Conservation (phyloP, 2,329 filamentous ascomycete genomes). For the Sporothrix pallida region DNA sequence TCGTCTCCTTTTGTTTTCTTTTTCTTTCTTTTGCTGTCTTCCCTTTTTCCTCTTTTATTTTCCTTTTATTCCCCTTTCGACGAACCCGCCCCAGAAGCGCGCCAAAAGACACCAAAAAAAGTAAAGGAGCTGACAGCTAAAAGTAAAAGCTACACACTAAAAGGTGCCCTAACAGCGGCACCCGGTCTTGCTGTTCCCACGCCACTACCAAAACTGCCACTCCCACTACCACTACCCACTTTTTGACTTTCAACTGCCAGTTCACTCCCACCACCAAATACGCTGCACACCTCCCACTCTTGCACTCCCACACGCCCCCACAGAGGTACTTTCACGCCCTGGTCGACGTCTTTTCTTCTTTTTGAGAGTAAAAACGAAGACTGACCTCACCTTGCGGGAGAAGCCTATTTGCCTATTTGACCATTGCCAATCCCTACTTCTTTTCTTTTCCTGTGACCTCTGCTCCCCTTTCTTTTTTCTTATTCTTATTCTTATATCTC, state of each 20-base stretch:
- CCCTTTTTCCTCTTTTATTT: background rate
- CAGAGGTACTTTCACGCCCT: too few species aligned
- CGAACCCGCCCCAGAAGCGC: slow-evolving; percentile 17
- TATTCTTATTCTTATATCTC: background rate
- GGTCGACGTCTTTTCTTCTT: too few species aligned
- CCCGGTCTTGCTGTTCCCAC: background rate
- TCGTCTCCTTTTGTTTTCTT: background rate
- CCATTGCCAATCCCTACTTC: slow-evolving; percentile 44
- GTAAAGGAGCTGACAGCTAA: slow-evolving; percentile 24
- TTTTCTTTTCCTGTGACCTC: background rate
- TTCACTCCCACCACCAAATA: background rate
- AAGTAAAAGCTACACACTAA: background rate
- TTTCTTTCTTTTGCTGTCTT: background rate
- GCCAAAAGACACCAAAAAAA: slow-evolving; percentile 27
- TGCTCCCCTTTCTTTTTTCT: background rate
- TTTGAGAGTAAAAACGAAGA: background rate
- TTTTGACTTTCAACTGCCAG: background rate
- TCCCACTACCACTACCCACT: background rate
- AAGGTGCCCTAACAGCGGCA: background rate
- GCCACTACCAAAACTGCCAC: background rate
- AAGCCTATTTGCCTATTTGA: slow-evolving; percentile 35
- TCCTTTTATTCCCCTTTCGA: slow-evolving; percentile 22
- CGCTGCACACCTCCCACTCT: background rate
- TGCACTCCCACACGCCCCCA: background rate
- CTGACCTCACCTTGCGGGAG: slow-evolving; percentile 8